Evolutionary conservation across 2,329 filamentous ascomycete genomes (phyloP).

Genomic region (Cladophialophora exuberans): DNA sequence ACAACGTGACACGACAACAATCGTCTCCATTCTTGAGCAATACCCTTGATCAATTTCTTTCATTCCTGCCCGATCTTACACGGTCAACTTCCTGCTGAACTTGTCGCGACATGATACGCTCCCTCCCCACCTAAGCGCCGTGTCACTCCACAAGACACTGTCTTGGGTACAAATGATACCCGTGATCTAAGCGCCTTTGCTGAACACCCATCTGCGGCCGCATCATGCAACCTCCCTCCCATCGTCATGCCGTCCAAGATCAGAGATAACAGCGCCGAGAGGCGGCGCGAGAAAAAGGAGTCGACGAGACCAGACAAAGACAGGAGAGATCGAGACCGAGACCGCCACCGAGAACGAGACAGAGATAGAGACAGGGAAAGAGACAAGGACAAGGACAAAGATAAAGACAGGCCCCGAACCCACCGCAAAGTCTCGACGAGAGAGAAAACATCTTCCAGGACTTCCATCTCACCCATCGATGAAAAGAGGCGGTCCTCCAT

Average conservation of each 20-base stretch:
- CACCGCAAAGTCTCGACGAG: slow-evolving; percentile 29
- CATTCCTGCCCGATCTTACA: neutral
- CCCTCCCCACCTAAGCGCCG: slow-evolving; percentile 23
- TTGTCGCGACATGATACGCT: slow-evolving; percentile 15
- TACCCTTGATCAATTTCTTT: neutral
- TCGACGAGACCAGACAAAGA: slow-evolving; percentile 30
- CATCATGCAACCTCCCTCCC: slow-evolving; percentile 31
- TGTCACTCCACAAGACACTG: slow-evolving; percentile 14
- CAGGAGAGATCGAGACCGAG: slow-evolving; percentile 24
- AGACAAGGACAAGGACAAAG: slow-evolving; percentile 22
- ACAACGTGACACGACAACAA: slow-evolving; percentile 22
- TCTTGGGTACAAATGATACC: slow-evolving; percentile 25
- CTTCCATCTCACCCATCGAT: slow-evolving; percentile 34
- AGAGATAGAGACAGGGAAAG: slow-evolving; percentile 15
- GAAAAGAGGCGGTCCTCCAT: slow-evolving; percentile 36
- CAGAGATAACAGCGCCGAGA: slow-evolving; percentile 31
- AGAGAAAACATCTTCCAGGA: slow-evolving; percentile 30
- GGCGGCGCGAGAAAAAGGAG: slow-evolving; percentile 30
- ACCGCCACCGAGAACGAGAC: slow-evolving; percentile 26
- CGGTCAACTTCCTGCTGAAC: neutral
- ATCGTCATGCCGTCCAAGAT: slow-evolving; percentile 34
- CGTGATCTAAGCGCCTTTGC: slow-evolving; percentile 27
- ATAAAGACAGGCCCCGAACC: slow-evolving; percentile 27
- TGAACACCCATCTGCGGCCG: slow-evolving; percentile 16
- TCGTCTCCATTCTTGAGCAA: neutral